A percentile compares a stretch with the other conserved stretches of the same genome.
Evolutionary conservation across 1,284 basidiomycete genomes (phyloP).

Genomic region (Sanguinoderma infundibulare): DNA sequence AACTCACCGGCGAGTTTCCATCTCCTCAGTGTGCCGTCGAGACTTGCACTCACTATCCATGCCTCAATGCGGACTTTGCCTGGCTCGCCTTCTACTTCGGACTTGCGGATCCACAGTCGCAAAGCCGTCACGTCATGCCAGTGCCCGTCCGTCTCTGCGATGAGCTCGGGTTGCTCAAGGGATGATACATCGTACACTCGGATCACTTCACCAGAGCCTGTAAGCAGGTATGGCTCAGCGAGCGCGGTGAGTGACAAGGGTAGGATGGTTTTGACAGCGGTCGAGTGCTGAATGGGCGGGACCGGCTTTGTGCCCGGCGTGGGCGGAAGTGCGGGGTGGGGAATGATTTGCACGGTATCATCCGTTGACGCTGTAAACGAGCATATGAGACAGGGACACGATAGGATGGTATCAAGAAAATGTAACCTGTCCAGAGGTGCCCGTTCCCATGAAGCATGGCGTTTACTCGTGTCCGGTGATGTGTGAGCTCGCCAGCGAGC

Average conservation of each 20-base stretch:
- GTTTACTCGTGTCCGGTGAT: conserved; percentile 84
- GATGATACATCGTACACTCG: conserved; percentile 73
- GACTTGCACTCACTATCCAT: conserved; percentile 81
- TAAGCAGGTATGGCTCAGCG: conserved; percentile 73
- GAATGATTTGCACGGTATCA: conserved; percentile 73
- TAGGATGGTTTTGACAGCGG: conserved; percentile 74
- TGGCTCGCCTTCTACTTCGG: conserved; percentile 45
- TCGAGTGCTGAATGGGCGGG: conserved; percentile 65
- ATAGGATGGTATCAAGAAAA: not conserved
- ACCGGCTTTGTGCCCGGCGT: conserved; percentile 37
- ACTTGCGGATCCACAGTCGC: conserved; percentile 67
- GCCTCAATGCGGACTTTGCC: conserved; percentile 54
- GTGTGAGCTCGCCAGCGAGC: conserved; percentile 60
- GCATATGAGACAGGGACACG: not conserved
- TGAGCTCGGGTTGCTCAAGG: conserved; percentile 64
- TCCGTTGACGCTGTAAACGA: conserved; percentile 77
- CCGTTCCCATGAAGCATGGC: conserved; percentile 68
- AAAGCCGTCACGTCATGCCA: conserved; percentile 85
- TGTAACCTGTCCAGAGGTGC: conserved; percentile 83
- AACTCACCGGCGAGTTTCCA: conserved; percentile 78
- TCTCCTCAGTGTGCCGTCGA: conserved; percentile 85
- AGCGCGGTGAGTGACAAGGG: conserved; percentile 66
- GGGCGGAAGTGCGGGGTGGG: conserved; percentile 36
- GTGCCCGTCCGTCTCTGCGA: conserved; percentile 80
- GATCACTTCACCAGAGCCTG: conserved; percentile 83